These are phyloP conservation scores for Salix dunnii DNA, from an alignment of 345 rosid genomes.

Conservation along the genomic window DNA sequence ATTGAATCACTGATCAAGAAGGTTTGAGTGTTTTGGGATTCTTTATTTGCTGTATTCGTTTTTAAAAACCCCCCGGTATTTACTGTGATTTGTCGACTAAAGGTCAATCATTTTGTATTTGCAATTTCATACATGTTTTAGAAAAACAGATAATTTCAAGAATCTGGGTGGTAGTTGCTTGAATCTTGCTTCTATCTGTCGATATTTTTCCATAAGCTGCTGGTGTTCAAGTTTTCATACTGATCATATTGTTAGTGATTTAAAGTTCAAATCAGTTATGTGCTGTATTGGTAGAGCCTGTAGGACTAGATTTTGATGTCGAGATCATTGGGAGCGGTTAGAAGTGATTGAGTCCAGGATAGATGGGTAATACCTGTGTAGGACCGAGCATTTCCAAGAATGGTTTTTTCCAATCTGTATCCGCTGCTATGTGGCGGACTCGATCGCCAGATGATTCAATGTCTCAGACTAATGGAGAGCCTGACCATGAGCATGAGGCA, in stretches of 20 bases:
- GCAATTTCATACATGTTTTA: not conserved
- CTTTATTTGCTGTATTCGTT: constrained; percentile 1
- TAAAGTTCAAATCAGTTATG: constrained; percentile 25
- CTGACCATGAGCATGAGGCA: constrained; percentile 34
- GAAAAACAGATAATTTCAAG: not conserved
- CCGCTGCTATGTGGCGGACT: constrained; percentile 28
- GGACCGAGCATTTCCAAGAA: constrained; percentile 28
- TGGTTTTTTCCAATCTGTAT: constrained; percentile 24
- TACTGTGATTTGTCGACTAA: not conserved
- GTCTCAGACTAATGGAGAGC: constrained; percentile 28
- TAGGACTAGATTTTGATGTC: constrained; percentile 42
- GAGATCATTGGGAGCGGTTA: constrained; percentile 16
- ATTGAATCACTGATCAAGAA: not conserved
- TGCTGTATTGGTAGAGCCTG: constrained; percentile 4
- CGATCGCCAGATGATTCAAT: constrained; percentile 17
- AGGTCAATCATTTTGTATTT: not conserved
- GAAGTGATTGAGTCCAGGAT: constrained; percentile 14
- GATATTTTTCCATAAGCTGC: not conserved
- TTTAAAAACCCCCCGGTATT: not conserved
- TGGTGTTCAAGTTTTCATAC: constrained; percentile 6
- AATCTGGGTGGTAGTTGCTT: constrained; percentile 3
- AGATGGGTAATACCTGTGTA: constrained; percentile 33
- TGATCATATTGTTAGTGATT: constrained; percentile 10
- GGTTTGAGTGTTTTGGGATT: not conserved
- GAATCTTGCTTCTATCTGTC: not conserved